Percentiles rank a stretch among this genome's conserved stretches.
phyloP scores from a whole-genome alignment of 768 basidiomycete genomes.

The Collybia sp. region DNA sequence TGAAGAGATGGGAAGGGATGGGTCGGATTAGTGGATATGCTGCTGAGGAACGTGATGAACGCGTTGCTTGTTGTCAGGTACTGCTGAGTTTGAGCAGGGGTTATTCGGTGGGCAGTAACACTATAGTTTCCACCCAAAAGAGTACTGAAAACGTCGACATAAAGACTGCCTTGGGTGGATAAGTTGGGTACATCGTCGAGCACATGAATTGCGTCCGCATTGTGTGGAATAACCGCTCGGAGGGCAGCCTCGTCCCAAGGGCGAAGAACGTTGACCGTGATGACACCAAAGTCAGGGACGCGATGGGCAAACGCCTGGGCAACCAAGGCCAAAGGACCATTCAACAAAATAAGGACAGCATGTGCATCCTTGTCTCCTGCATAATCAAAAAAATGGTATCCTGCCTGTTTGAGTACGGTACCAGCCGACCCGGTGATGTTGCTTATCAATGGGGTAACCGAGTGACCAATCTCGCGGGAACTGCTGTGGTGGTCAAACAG shows the following conservation, averaged over 20 bases:
- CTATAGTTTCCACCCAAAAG: conserved; percentile 35
- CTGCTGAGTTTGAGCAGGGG: conserved; percentile 49
- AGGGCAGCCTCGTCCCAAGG: conserved; percentile 78
- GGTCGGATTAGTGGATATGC: conserved; percentile 17
- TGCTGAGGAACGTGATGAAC: conserved; percentile 38
- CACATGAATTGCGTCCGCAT: conserved; percentile 59
- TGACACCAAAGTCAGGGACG: conserved; percentile 51
- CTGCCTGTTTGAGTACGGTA: conserved; percentile 47
- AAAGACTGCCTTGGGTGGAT: conserved; percentile 59
- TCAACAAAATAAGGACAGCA: conserved; percentile 66
- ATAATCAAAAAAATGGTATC: conserved; percentile 79
- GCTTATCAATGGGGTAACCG: conserved; percentile 32
- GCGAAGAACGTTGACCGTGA: conserved; percentile 74
- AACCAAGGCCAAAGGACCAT: conserved; percentile 70
- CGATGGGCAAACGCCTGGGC: conserved; percentile 47
- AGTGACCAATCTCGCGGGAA: conserved; percentile 69
- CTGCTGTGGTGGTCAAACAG: conserved; percentile 86
- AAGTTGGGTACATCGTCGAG: conserved; percentile 72
- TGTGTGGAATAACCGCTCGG: conserved; percentile 50
- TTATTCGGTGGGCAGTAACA: conserved; percentile 54
- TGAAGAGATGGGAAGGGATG: conserved; percentile 30
- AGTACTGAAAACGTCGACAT: conserved; percentile 65
- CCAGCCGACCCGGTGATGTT: conserved; percentile 30
- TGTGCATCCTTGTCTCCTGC: conserved; percentile 58
- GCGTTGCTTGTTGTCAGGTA: conserved; percentile 39